A percentile compares a stretch with the other conserved stretches of the same genome.
phyloP scores from a whole-genome alignment of 305 asterid species.

The Fraxinus baroniana region DNA sequence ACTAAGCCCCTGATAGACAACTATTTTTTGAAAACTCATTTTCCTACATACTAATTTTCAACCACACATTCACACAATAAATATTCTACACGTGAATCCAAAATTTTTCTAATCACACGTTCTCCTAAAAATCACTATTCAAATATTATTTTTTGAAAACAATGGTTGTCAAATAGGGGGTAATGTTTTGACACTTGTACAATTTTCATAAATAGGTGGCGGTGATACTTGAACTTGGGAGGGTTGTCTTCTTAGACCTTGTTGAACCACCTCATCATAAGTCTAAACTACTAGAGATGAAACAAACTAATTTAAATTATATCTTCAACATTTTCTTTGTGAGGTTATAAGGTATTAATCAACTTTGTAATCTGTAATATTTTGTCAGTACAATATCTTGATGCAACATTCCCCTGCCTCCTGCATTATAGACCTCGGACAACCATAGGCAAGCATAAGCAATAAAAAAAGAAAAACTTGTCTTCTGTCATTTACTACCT shows the following conservation, averaged over 20 bases:
- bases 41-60: background rate
- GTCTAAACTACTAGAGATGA: background rate
- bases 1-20: background rate
- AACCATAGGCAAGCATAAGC: background rate
- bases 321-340: background rate
- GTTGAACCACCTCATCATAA: background rate
- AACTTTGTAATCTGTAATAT: background rate
- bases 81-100: background rate
- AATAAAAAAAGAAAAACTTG: background rate
- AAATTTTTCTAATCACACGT: background rate
- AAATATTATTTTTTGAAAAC: background rate
- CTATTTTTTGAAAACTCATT: background rate
- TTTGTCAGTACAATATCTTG: background rate
- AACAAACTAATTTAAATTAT: background rate
- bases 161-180: background rate
- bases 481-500: background rate
- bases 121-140: background rate
- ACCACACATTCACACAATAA: background rate
- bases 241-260: background rate
- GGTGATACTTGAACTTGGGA: background rate
- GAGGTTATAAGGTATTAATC: background rate
- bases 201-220: background rate
- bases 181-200: background rate
- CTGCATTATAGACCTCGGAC: background rate
- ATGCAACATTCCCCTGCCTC: conserved; percentile 1